Conservation (phyloP, 345 rosid genomes). For the Garcia nutans region DNA sequence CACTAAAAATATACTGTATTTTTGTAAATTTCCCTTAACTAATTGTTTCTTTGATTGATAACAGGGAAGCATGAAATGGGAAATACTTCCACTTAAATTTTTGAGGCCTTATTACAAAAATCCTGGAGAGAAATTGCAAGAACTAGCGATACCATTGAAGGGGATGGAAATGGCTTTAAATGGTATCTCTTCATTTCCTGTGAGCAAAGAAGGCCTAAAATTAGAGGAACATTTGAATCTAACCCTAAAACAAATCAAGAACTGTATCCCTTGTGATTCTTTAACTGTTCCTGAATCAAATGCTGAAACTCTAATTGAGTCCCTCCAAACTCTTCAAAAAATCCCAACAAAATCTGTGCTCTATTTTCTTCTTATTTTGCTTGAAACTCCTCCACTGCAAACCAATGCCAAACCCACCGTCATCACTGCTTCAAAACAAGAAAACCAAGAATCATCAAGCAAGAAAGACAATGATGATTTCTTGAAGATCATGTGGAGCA, state of each 20-base stretch:
- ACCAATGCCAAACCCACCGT: conserved; percentile 27
- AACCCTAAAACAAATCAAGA: conserved; percentile 42
- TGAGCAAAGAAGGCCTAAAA: conserved; percentile 37
- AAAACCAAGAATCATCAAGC: conserved; percentile 21
- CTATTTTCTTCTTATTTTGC: conserved; percentile 80
- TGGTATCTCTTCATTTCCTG: conserved; percentile 37
- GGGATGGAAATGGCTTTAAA: conserved; percentile 81
- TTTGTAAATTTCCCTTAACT: too few relatives aligned
- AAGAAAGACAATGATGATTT: conserved; percentile 15
- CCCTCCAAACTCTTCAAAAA: conserved; percentile 46
- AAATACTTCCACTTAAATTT: conserved; percentile 59
- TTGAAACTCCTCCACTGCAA: conserved; percentile 49
- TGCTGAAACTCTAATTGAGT: conserved; percentile 32
- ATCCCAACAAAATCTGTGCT: conserved; percentile 59
- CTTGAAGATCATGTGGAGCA: conserved; percentile 21
- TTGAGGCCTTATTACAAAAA: conserved; percentile 39
- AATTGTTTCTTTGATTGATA: neutral
- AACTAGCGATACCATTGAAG: conserved; percentile 54
- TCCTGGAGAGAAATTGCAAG: conserved; percentile 50
- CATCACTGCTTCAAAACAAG: neutral
- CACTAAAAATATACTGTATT: too few relatives aligned
- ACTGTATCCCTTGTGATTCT: conserved; percentile 29
- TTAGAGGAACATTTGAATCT: conserved; percentile 45
- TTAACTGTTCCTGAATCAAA: conserved; percentile 56
- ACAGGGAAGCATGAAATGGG: conserved; percentile 84